phyloP scores from a whole-genome alignment of 139 green algal species.

The Mesotaenium endlicherianum region DNA sequence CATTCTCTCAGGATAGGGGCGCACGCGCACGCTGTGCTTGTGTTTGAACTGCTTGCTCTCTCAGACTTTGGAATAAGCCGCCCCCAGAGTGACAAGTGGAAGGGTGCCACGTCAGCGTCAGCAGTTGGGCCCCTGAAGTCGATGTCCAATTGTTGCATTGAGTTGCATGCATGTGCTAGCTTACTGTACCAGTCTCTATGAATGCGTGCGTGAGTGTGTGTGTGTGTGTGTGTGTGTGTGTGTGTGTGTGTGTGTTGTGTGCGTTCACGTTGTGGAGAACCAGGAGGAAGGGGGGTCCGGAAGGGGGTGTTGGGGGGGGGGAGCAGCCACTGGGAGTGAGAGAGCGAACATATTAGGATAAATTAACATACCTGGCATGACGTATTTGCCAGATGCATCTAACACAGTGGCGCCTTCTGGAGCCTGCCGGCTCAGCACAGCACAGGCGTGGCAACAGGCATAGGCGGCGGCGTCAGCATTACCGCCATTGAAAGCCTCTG shows the following conservation, averaged over 20 bases:
- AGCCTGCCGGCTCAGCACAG: slow-evolving; percentile 34
- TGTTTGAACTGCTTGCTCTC: no score
- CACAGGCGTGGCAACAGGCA: no score
- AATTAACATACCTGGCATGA: slow-evolving; percentile 70
- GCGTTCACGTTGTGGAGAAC: neutral
- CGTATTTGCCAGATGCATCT: slow-evolving; percentile 73
- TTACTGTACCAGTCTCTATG: neutral
- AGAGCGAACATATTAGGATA: neutral
- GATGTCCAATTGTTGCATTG: no score
- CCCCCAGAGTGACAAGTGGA: no score
- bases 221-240: slow-evolving; percentile 1
- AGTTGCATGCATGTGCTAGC: neutral
- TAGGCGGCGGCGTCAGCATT: no score
- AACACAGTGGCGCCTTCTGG: slow-evolving; percentile 59
- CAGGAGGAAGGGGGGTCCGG: neutral
- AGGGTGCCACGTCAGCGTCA: no score
- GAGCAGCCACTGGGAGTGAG: neutral
- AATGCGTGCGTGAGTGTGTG: neutral
- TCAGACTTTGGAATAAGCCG: no score
- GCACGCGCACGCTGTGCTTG: no score
- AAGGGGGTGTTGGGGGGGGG: neutral
- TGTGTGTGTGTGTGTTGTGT: neutral
- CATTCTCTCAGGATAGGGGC: no score
- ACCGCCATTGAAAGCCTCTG: no score
- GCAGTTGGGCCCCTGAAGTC: no score